phyloP scores from a whole-genome alignment of 2,329 filamentous ascomycete genomes.

The Ophiocordyceps unilateralis region DNA sequence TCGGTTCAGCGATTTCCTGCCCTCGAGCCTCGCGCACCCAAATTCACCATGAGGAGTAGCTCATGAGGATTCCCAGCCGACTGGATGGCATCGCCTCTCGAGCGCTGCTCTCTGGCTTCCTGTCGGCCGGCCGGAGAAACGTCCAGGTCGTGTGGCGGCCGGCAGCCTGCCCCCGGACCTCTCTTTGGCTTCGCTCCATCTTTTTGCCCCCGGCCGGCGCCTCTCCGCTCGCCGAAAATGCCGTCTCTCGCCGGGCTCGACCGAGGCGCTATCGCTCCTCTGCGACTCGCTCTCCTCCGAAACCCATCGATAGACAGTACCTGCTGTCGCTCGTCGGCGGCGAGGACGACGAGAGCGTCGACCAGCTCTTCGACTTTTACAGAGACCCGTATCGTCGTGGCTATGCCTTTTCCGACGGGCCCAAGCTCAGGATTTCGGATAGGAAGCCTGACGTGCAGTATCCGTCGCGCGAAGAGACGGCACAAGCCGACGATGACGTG shows the following conservation, averaged over 20 bases:
- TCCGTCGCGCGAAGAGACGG: conserved; percentile 24
- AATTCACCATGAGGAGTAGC: conserved; percentile 31
- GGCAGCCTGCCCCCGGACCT: conserved; percentile 15
- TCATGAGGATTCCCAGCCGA: conserved; percentile 43
- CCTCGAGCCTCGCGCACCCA: background rate
- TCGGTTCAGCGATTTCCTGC: conserved; percentile 1
- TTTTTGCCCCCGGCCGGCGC: conserved; percentile 14
- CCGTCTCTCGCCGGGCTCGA: conserved; percentile 6
- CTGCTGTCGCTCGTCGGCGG: conserved; percentile 36
- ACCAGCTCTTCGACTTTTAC: conserved; percentile 34
- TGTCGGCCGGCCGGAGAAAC: conserved; percentile 13
- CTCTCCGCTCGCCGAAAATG: conserved; percentile 3
- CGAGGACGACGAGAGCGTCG: conserved; percentile 27
- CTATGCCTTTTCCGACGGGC: conserved; percentile 33
- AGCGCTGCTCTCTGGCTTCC: conserved; percentile 32
- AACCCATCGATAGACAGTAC: conserved; percentile 18
- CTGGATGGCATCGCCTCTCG: conserved; percentile 42
- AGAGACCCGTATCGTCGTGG: conserved; percentile 35
- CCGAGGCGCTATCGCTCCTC: conserved; percentile 10
- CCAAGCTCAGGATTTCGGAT: conserved; percentile 31
- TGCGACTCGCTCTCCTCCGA: conserved; percentile 5
- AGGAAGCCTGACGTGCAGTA: conserved; percentile 28
- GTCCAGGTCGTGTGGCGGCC: conserved; percentile 1
- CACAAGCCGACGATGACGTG: conserved; percentile 16
- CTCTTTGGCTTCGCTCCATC: conserved; percentile 23